Conservation (phyloP, 1,284 basidiomycete species). For the Mycosarcoma mackinlayi region DNA sequence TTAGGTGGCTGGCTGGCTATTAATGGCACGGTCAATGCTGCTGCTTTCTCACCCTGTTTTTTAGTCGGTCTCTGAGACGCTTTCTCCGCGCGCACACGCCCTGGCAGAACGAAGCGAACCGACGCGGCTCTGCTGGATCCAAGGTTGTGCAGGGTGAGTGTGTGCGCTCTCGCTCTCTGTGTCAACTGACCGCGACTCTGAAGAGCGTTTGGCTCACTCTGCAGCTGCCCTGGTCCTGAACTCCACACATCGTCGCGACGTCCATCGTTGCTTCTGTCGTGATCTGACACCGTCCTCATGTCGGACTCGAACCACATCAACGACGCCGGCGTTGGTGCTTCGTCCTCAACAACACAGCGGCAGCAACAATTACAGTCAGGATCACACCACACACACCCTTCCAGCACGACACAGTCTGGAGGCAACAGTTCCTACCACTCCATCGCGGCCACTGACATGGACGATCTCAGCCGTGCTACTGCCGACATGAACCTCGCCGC, state of each 20-base stretch:
- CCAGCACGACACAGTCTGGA: conserved; percentile 34
- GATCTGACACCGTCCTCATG: conserved; percentile 10
- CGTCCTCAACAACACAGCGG: conserved; percentile 2
- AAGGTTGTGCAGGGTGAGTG: not conserved
- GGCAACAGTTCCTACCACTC: conserved; percentile 33
- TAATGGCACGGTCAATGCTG: not conserved
- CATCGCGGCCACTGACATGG: conserved; percentile 11
- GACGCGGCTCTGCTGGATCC: not conserved
- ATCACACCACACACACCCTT: conserved; percentile 23
- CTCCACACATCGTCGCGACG: not conserved
- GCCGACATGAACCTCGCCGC: conserved; percentile 15
- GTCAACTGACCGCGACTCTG: too few relatives aligned
- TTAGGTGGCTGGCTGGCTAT: not conserved
- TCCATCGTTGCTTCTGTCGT: conserved; percentile 4
- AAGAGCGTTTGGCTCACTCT: conserved; percentile 1
- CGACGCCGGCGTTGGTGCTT: conserved; percentile 1
- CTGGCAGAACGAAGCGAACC: not conserved
- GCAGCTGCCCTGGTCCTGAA: too few relatives aligned
- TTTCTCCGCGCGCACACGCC: not conserved
- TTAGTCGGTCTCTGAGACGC: not conserved
- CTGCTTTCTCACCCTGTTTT: not conserved
- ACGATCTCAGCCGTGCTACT: conserved; percentile 18
- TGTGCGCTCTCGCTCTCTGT: too few relatives aligned
- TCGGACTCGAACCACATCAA: conserved; percentile 10
- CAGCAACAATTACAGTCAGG: conserved; percentile 2